Base-by-base conservation (phyloP, 208 protist genomes). In the Zelonia costaricensis region DNA sequence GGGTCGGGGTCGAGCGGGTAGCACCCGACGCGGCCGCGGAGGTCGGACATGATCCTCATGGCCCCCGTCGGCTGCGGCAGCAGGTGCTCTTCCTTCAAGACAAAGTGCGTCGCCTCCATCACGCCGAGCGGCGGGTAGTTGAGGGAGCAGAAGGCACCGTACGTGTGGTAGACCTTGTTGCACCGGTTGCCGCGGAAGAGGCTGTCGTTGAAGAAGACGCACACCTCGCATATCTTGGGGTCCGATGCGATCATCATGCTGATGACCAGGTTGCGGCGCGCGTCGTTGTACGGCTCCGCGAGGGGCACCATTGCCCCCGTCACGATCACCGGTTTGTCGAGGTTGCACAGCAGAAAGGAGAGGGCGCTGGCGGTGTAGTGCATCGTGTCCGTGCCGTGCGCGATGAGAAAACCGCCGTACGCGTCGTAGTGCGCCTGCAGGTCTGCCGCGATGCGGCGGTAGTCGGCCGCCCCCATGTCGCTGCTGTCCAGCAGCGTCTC, bases 321-420 rank as follows among this genome's bases (percentile, higher is more conserved):
- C 8, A 99, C 54, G 33, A 99, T 84, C 27, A 99, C 97, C 0
- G 97, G 80, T 79, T 99, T 99, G 30, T 75, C 80, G 2, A 99
- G 78, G 76, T 99, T 98, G 65, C 95, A 81, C 8, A 99, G 80
- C 61, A 99, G 81, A 63, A 99, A 99, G 36, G 90, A 94, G 4
- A 99, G 78, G 12, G 97, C 97, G 48, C 76, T 92, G 4, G 97
- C 95, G 7, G 96, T 98, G 80, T 98, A 99, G 40, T 97, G 82
- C 95, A 99, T 97, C 4, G 98, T 99, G 78, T 99, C 98, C 5
- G 97, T 99, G 39, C 98, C 97, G 59, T 98, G 92, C 6, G 98
- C 69, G 28, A 99, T 72, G 31, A 99, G 92, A 66, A 99, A 99
- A 10, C 96, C 97, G 73, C 99, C 95, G 78, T 98, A 99, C 22